A percentile compares a stretch with the other conserved stretches of the same genome.
These are phyloP conservation scores for Myxozyma vanderwaltii DNA, from an alignment of 805 yeast species.

Conservation along the genomic window DNA sequence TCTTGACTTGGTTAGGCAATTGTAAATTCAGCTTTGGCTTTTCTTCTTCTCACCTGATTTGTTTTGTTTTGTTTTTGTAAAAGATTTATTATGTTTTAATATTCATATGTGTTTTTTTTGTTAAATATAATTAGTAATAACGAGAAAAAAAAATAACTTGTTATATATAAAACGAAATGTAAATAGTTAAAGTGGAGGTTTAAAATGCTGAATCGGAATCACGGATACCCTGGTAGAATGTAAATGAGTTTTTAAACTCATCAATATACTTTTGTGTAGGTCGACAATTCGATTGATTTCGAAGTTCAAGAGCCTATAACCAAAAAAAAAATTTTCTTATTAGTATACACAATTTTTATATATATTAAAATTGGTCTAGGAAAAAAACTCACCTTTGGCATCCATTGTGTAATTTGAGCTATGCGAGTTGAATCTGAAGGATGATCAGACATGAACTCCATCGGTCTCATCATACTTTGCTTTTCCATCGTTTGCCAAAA, in stretches of 20 bases:
- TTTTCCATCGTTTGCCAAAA: conserved; percentile 85
- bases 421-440: conserved; percentile 81
- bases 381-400: conserved; percentile 27
- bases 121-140: too few species aligned
- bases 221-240: conserved; percentile 4
- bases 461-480: conserved; percentile 39
- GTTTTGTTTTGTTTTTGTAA: too few species aligned
- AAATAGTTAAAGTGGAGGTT: background rate
- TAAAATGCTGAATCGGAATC: conserved; percentile 3
- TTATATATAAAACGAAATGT: too few species aligned
- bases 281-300: conserved; percentile 8
- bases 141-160: too few species aligned
- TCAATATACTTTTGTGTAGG: conserved; percentile 4
- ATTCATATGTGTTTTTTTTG: too few species aligned
- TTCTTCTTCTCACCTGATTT: too few species aligned
- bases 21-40: too few species aligned
- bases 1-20: too few species aligned
- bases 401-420: conserved; percentile 65
- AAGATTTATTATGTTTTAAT: too few species aligned
- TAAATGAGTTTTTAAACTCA: conserved; percentile 2
- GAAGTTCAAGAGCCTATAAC: conserved; percentile 14
- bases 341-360: too few species aligned
- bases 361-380: background rate
- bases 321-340: too few species aligned
- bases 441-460: conserved; percentile 82